Evolutionary conservation across 2,329 filamentous ascomycete genomes (phyloP), one percentile per base, ranked within the genome.

Genomic region (Zasmidium angulare): DNA sequence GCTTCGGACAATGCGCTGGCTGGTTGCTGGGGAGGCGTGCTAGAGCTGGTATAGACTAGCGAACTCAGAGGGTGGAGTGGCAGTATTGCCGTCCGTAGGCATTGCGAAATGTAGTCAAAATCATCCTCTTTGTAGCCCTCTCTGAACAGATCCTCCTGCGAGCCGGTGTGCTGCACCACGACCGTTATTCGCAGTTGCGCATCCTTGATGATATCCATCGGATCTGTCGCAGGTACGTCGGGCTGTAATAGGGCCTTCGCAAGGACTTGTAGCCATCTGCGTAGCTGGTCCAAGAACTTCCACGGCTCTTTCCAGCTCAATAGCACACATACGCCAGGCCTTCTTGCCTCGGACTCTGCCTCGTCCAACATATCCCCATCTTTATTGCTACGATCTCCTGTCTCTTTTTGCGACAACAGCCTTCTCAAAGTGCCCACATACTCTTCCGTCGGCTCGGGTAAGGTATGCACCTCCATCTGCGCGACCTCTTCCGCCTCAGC

Each of bases 271-370:
- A 98, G 87, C 95, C 95, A 99, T 72, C 89, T 89, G 71, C 91
- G 85, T 58, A 99, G 80, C 75, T 96, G 89, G 60, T 91, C 86
- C 71, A 97, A 84, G 91, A 96, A 99, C 63, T 87, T 81, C 87
- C 95, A 96, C 14, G 95, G 95, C 72, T 95, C 87, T 59, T 90
- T 89, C 95, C 95, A 99, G 78, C 97, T 93, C 47, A 99, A 82
- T n/a, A 99, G 80, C 69, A 99, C 87, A 63, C 96, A 90, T 63
- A 98, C 68, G 1, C 62, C 68, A 2, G 70, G 69, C 29, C 62
- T 59, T 46, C 55, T 59, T n/a, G 21, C 22, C 10, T 55, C 56
- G 10, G 21, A 7, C 2, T 26, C 19, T 43, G 36, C 58, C 48
- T 22, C 53, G 3, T 60, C 36, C 1, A 50, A 53, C 52, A 54